Evolutionary conservation across 192 early-diverging fungal species (phyloP), one percentile per base, ranked within the genome.

Genomic region (Gaertneriomyces sp.): DNA sequence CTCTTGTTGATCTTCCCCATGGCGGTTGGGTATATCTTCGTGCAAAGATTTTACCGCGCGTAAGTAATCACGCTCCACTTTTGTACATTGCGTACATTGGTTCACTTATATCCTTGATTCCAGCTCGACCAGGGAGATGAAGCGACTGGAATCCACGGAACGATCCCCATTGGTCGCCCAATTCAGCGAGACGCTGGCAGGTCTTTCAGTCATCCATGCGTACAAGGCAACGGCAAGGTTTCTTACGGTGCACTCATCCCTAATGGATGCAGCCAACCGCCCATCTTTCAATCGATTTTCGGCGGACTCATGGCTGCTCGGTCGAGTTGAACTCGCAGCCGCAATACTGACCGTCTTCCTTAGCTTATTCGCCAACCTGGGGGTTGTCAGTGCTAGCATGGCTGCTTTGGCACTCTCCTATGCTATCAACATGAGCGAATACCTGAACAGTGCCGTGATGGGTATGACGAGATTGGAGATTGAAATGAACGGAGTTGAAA

Each of bases 131-230:
- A 63, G 73, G 10, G 79, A 79, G 64, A 52, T 81, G 58, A 79
- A 91, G 65, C 88, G 91, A 20, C 72, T 94, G 7, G 90, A 89
- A 53, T 89, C 90, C 5, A 82, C 90, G 20, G 70, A 87, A 17
- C 77, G 88, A 39, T 90, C 90, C 1, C 89, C 92, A 0, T 71
- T 97, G 5, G 69, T 81, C 80, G 67, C 82, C 70, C 73, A 80
- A 76, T 43, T 91, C 76, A 74, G 72, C 7, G 90, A 90, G 53
- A 80, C 87, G 0, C 61, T 91, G 41, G 38, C 82, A 11, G 91
- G 90, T 4, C 66, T 85, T 42, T 72, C 82, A 0, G 85, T 83
- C 59, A 84, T 93, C 45, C 82, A 85, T 44, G 77, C 91, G 0
- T 91, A 85, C 63, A 73, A 73, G 39, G 88, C 80, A 4, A 5